Base-by-base conservation (phyloP, 305 asterid species). In the Plantago lanceolata region DNA sequence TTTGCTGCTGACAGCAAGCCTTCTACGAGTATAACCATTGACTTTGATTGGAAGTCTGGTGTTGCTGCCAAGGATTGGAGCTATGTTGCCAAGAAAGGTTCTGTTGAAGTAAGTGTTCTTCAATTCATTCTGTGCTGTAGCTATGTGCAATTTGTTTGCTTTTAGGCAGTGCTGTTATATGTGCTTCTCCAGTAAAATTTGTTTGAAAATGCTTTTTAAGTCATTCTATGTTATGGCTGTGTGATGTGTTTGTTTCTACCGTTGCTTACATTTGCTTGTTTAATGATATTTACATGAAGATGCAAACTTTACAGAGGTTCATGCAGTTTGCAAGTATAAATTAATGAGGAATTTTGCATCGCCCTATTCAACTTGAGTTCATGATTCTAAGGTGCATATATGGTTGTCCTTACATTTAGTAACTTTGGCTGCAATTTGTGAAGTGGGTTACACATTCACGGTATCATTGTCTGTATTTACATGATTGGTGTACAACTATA, bases 11-110 rank as follows among this genome's bases (percentile, higher is more conserved):
- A 81, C 73, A 75, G 73, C 81, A 75, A 74, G 54, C 94, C 94
- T 21, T 53, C 87, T 6, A 68, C 68, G 29, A 67, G 76, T 1
- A 20, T 91, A 48, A 86, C 88, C 9, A 21, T 88, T 3, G 96
- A 91, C 69, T 88, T 91, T 16, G 95, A 86, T 48, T 91, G 98
- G 98, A 91, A 82, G 70, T 82, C 89, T 20, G 98, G 98, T 59
- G 79, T 91, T 11, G 88, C 92, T 35, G 86, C 98, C 29, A 88
- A 85, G 81, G 96, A 91, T 57, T 91, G 96, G 96, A 61, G 79
- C 21, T 81, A 61, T 59, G 85, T 91, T 57, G 96, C 95, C 65
- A 91, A 85, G 83, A 91, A 91, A 74, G 95, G 95, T 63, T 83
- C 96, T 19, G 64, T 91, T 63, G 87, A 85, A 66, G 97, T 90